Percentiles rank a stretch among this genome's conserved stretches.
These are phyloP conservation scores for Huntiella savannae DNA, from an alignment of 2,329 filamentous ascomycete species.

Conservation along the genomic window DNA sequence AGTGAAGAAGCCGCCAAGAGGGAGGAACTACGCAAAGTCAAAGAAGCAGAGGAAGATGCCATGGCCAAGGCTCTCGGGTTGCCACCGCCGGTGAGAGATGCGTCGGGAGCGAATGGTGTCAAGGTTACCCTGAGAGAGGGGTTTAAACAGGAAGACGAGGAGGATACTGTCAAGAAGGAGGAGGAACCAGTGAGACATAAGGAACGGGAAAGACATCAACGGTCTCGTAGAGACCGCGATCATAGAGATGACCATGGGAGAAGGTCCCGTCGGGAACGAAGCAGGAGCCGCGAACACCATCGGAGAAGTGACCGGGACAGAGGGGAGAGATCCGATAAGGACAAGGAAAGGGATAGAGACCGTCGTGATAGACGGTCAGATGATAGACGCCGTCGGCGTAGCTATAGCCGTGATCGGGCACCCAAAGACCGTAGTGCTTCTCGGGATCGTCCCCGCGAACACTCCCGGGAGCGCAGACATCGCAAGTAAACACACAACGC, in stretches of 20 bases:
- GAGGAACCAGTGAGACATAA: background rate
- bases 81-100: conserved; percentile 43
- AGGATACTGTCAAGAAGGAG: background rate
- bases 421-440: background rate
- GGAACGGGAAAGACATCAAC: background rate
- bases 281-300: background rate
- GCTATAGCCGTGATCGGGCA: background rate
- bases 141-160: background rate
- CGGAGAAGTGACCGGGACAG: background rate
- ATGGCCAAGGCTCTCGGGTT: conserved; percentile 68
- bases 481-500: too few relatives aligned
- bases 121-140: conserved; percentile 24
- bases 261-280: background rate
- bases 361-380: too few relatives aligned
- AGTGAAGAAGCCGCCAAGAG: conserved; percentile 42
- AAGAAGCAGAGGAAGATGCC: conserved; percentile 85
- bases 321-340: background rate
- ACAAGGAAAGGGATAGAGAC: background rate
- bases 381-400: background rate
- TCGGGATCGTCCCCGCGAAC: too few relatives aligned
- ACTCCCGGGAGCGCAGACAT: too few relatives aligned
- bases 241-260: background rate
- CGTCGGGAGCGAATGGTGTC: conserved; percentile 47
- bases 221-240: background rate
- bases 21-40: conserved; percentile 64